Evolutionary conservation across 768 basidiomycete species (phyloP).

Genomic region (Tricholoma bakamatsutake): DNA sequence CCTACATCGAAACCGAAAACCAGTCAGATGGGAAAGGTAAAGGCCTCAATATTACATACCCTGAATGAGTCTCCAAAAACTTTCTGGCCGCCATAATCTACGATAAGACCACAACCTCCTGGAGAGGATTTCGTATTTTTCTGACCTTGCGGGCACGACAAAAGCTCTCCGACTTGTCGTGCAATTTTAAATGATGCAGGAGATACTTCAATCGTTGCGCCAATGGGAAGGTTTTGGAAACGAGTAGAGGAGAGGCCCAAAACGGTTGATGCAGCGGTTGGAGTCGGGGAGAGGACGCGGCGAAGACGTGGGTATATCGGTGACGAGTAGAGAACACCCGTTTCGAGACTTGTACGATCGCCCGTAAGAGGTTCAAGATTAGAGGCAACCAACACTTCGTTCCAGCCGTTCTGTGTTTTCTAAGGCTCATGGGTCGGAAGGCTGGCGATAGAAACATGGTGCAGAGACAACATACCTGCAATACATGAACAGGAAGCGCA

Average conservation of each 20-base stretch:
- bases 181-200: slow-evolving; percentile 65
- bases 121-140: slow-evolving; percentile 1
- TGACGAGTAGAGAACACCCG: slow-evolving; percentile 8
- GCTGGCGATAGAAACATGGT: not conserved
- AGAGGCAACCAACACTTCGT: slow-evolving; percentile 74
- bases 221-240: slow-evolving; percentile 61
- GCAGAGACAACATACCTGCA: slow-evolving; percentile 53
- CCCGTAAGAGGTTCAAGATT: slow-evolving; percentile 16
- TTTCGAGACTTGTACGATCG: not conserved
- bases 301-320: slow-evolving; percentile 39
- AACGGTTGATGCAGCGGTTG: slow-evolving; percentile 45
- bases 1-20: slow-evolving; percentile 39
- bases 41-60: slow-evolving; percentile 38
- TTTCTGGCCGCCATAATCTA: slow-evolving; percentile 84
- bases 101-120: slow-evolving; percentile 65
- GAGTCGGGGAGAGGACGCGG: slow-evolving; percentile 57
- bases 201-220: slow-evolving; percentile 77
- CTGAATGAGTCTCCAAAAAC: slow-evolving; percentile 72
- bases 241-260: slow-evolving; percentile 63
- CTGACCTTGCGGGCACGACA: slow-evolving; percentile 20
- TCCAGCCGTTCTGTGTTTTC: slow-evolving; percentile 79
- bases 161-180: slow-evolving; percentile 58
- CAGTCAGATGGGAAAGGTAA: not conserved
- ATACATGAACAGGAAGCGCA: slow-evolving; percentile 85
- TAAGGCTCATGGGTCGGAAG: slow-evolving; percentile 19